Conservation (phyloP, 331 rosid species). For the Cydonia oblonga region DNA sequence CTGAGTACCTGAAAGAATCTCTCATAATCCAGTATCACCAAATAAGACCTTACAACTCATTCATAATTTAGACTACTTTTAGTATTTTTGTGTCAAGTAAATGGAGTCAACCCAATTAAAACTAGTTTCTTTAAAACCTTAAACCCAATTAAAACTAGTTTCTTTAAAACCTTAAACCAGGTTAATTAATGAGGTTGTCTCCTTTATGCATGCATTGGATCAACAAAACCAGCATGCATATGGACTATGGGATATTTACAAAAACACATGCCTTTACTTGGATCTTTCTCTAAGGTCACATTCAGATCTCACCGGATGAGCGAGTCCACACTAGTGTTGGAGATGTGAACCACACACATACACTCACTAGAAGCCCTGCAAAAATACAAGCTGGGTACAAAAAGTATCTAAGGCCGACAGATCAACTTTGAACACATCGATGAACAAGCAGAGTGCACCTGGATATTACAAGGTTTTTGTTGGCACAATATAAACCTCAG, state of each 20-base stretch:
- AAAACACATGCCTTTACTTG: background rate
- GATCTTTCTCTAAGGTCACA: background rate
- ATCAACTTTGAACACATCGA: constrained; percentile 7
- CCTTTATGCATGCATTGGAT: background rate
- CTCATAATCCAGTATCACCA: background rate
- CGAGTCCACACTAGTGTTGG: constrained; percentile 7
- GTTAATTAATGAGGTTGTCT: background rate
- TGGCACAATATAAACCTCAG: background rate
- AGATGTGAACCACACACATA: constrained; percentile 13
- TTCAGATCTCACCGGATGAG: background rate
- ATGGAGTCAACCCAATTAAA: background rate
- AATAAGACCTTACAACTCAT: background rate
- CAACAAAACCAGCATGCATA: background rate
- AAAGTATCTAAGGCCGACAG: constrained; percentile 24
- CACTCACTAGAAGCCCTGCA: background rate
- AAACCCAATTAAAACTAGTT: background rate
- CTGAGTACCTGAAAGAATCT: too few species aligned
- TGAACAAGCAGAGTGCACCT: background rate
- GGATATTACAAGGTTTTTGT: background rate
- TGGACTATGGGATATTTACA: background rate
- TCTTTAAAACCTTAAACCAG: background rate
- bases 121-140: background rate
- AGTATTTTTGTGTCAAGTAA: background rate
- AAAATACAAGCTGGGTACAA: background rate
- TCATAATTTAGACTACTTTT: background rate